Percentiles rank a stretch among this genome's conserved stretches.
These are phyloP conservation scores for Lyophyllum decastes DNA, from an alignment of 768 basidiomycete species.

Conservation along the genomic window DNA sequence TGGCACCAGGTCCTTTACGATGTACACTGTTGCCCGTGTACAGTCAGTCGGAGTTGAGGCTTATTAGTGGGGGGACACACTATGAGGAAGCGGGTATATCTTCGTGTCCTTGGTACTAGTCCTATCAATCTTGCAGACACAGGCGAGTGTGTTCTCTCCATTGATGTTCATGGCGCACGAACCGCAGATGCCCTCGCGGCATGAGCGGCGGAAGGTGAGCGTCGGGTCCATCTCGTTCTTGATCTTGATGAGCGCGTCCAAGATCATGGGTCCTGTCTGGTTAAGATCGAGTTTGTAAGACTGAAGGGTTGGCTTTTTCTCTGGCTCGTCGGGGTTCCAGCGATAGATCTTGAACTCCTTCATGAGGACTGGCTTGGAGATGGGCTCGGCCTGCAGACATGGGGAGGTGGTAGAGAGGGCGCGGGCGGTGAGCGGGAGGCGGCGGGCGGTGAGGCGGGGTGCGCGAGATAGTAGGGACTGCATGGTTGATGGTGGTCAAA, in stretches of 20 bases:
- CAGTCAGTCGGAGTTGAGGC: neutral
- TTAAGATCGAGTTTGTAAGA: constrained; percentile 91
- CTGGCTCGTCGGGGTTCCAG: constrained; percentile 97
- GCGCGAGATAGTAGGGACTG: constrained; percentile 15
- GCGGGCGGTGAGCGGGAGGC: constrained; percentile 2
- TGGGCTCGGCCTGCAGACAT: constrained; percentile 45
- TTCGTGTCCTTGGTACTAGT: constrained; percentile 71
- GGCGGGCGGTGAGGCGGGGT: constrained; percentile 5
- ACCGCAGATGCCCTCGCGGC: constrained; percentile 95
- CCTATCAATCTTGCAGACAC: constrained; percentile 93
- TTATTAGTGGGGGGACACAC: constrained; percentile 47
- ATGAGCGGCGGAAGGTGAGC: constrained; percentile 91
- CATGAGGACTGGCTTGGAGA: constrained; percentile 61
- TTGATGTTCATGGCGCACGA: constrained; percentile 99
- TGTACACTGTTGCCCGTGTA: constrained; percentile 71
- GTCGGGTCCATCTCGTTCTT: constrained; percentile 99
- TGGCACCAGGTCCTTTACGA: constrained; percentile 98
- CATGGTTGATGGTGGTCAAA: constrained; percentile 7
- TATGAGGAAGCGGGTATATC: constrained; percentile 97
- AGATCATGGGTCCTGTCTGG: constrained; percentile 94
- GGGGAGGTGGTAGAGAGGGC: constrained; percentile 17
- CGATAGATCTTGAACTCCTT: constrained; percentile 99
- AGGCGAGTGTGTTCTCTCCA: constrained; percentile 97
- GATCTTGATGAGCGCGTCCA: constrained; percentile 96
- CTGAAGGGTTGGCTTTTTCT: constrained; percentile 88